Evolutionary conservation across 2,329 filamentous ascomycete species (phyloP).

Genomic region (Colletotrichum sp.): DNA sequence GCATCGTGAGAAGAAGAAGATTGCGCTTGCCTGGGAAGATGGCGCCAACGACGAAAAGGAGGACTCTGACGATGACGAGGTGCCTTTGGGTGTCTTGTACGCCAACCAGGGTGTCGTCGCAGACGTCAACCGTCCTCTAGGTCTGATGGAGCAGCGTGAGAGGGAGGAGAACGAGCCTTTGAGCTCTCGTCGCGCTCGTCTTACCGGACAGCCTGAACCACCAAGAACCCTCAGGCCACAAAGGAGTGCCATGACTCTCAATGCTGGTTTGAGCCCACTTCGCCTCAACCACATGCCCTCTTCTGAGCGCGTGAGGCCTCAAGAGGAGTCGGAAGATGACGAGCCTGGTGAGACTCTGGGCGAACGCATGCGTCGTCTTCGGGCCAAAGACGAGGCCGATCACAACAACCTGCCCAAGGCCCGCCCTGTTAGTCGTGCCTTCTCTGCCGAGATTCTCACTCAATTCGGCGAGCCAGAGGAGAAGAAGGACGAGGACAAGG

Average conservation of each 20-base stretch:
- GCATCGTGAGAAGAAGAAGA: slow-evolving; percentile 73
- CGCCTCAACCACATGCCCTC: slow-evolving; percentile 28
- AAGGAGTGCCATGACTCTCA: slow-evolving; percentile 50
- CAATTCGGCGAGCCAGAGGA: slow-evolving; percentile 61
- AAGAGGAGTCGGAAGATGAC: slow-evolving; percentile 35
- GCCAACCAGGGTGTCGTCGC: slow-evolving; percentile 64
- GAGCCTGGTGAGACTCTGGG: slow-evolving; percentile 71
- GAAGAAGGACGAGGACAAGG: slow-evolving; percentile 36
- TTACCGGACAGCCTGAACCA: slow-evolving; percentile 64
- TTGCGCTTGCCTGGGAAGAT: slow-evolving; percentile 92
- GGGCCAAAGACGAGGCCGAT: slow-evolving; percentile 54
- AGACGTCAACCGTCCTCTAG: slow-evolving; percentile 69
- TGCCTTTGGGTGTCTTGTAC: slow-evolving; percentile 84
- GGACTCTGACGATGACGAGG: slow-evolving; percentile 76
- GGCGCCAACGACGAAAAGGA: slow-evolving; percentile 48
- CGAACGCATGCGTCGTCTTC: slow-evolving; percentile 69
- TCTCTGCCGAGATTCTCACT: slow-evolving; percentile 72
- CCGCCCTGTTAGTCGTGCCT: slow-evolving; percentile 67
- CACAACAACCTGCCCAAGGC: slow-evolving; percentile 54
- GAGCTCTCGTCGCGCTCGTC: slow-evolving; percentile 74
- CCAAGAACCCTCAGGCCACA: slow-evolving; percentile 39
- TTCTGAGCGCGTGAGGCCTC: slow-evolving; percentile 24
- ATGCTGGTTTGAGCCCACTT: slow-evolving; percentile 30
- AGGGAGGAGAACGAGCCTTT: slow-evolving; percentile 93
- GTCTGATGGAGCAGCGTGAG: slow-evolving; percentile 80